A percentile compares a stretch with the other conserved stretches of the same genome.
These are phyloP conservation scores for Jamesozyma piceae DNA, from an alignment of 805 yeast genomes.

Conservation along the genomic window DNA sequence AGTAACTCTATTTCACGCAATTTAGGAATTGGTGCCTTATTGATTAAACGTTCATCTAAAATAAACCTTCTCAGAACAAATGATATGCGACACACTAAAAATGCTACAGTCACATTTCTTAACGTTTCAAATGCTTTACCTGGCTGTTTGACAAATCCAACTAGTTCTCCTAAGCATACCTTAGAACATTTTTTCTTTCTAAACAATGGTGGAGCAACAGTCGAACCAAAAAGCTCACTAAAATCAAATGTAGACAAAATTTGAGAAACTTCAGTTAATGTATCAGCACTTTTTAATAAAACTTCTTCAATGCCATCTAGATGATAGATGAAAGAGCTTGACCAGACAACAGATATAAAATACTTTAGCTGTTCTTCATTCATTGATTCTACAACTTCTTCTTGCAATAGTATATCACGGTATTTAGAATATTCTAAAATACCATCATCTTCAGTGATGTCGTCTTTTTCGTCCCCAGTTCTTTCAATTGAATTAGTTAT, in stretches of 20 bases:
- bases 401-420: slow-evolving; percentile 35
- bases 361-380: slow-evolving; percentile 31
- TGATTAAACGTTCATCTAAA: slow-evolving; percentile 51
- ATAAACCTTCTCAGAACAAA: slow-evolving; percentile 54
- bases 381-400: slow-evolving; percentile 27
- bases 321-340: slow-evolving; percentile 49
- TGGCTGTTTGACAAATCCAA: slow-evolving; percentile 32
- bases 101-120: slow-evolving; percentile 34
- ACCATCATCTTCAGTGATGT: slow-evolving; percentile 37
- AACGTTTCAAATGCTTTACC: slow-evolving; percentile 14
- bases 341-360: slow-evolving; percentile 44
- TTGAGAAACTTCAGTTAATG: slow-evolving; percentile 32
- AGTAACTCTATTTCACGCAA: slow-evolving; percentile 57
- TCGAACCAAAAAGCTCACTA: slow-evolving; percentile 52
- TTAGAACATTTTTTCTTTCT: slow-evolving; percentile 43
- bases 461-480: slow-evolving; percentile 21
- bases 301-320: slow-evolving; percentile 45
- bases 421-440: slow-evolving; percentile 36
- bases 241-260: slow-evolving; percentile 36
- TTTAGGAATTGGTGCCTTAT: slow-evolving; percentile 55
- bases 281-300: slow-evolving; percentile 22
- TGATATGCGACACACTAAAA: slow-evolving; percentile 47
- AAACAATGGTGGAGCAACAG: slow-evolving; percentile 38
- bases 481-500: slow-evolving; percentile 23
- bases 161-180: slow-evolving; percentile 46